phyloP scores from a whole-genome alignment of 768 basidiomycete species.

The Russula vinacea region DNA sequence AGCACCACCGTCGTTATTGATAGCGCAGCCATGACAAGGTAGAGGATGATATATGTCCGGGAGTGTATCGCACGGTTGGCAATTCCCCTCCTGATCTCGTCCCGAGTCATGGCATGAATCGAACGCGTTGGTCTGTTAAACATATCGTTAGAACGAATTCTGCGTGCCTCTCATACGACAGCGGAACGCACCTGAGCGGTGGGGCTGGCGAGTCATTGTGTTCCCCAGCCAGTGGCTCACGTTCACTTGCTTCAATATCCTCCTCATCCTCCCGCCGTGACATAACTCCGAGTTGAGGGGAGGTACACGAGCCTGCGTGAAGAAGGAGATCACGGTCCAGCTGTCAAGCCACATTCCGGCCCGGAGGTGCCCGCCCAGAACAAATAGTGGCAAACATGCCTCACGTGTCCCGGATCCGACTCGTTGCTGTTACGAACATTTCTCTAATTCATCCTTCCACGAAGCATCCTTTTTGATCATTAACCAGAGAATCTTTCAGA shows the following conservation, averaged over 20 bases:
- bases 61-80: conserved; percentile 91
- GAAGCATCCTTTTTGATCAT: conserved; percentile 3
- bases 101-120: conserved; percentile 78
- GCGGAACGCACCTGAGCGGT: conserved; percentile 31
- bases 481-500: conserved; percentile 45
- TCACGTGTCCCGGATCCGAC: neutral
- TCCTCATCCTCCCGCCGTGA: conserved; percentile 32
- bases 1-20: conserved; percentile 84
- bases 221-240: conserved; percentile 33
- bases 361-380: neutral
- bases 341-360: neutral
- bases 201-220: conserved; percentile 25
- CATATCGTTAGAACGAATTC: conserved; percentile 1
- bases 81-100: conserved; percentile 79
- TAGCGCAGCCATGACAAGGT: conserved; percentile 83
- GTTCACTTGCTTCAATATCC: conserved; percentile 37
- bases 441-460: conserved; percentile 18
- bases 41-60: conserved; percentile 80
- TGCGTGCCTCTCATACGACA: conserved; percentile 17
- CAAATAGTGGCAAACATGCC: conserved; percentile 20
- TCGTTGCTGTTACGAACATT: neutral
- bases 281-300: conserved; percentile 29
- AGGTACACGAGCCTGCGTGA: neutral
- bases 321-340: neutral
- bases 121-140: conserved; percentile 65